phyloP scores from a whole-genome alignment of 2,329 filamentous ascomycete genomes.

The Diaporthe capsici region DNA sequence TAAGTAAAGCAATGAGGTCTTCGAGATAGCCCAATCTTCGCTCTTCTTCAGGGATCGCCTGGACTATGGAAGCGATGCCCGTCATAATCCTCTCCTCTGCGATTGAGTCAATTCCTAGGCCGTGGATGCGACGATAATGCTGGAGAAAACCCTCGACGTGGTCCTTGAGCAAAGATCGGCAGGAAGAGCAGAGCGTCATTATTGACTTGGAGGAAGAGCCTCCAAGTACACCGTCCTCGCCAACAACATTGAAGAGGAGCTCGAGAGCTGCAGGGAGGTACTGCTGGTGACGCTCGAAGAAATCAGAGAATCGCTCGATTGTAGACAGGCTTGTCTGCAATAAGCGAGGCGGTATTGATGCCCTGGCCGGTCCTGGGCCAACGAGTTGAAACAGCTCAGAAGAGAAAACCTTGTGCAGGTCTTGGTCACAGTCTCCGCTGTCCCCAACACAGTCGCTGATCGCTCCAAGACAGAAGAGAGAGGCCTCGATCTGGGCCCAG shows the following conservation, averaged over 20 bases:
- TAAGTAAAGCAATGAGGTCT: slow-evolving; percentile 72
- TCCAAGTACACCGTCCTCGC: slow-evolving; percentile 70
- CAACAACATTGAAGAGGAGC: slow-evolving; percentile 80
- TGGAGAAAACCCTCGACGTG: slow-evolving; percentile 78
- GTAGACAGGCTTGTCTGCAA: slow-evolving; percentile 78
- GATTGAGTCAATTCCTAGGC: slow-evolving; percentile 69
- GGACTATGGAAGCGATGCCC: slow-evolving; percentile 81
- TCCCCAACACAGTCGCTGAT: slow-evolving; percentile 77
- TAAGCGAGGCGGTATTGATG: slow-evolving; percentile 71
- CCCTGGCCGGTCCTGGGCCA: slow-evolving; percentile 57
- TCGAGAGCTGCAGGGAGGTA: slow-evolving; percentile 79
- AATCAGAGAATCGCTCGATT: slow-evolving; percentile 81
- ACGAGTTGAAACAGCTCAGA: slow-evolving; percentile 70
- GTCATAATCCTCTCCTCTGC: slow-evolving; percentile 82
- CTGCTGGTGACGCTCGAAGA: slow-evolving; percentile 79
- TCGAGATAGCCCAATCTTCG: slow-evolving; percentile 68
- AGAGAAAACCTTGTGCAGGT: slow-evolving; percentile 73
- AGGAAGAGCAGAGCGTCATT: slow-evolving; percentile 80
- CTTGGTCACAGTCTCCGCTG: slow-evolving; percentile 68
- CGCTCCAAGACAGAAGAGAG: slow-evolving; percentile 74
- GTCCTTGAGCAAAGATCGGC: slow-evolving; percentile 75
- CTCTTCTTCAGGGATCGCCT: slow-evolving; percentile 74
- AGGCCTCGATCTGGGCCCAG: slow-evolving; percentile 73
- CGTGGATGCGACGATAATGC: slow-evolving; percentile 70
- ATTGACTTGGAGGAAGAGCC: slow-evolving; percentile 83